phyloP scores from a whole-genome alignment of 371 early-diverging fungal genomes.

The Chytridiales sp. region DNA sequence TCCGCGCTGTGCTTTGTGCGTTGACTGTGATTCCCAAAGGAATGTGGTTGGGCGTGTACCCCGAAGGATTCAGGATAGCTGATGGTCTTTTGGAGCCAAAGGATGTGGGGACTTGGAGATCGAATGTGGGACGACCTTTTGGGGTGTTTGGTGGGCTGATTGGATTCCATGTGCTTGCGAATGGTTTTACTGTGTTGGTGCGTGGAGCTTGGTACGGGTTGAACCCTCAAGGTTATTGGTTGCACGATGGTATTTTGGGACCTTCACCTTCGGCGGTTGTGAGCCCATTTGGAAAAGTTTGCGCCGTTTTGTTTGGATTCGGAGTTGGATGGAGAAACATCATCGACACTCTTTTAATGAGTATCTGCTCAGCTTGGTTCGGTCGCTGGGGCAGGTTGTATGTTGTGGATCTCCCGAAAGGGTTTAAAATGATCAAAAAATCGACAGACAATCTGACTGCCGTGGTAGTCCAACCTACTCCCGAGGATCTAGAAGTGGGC shows the following conservation, averaged over 20 bases:
- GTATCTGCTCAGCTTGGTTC: not conserved
- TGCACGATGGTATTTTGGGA: not conserved
- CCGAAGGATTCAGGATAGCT: not conserved
- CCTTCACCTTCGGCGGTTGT: not conserved
- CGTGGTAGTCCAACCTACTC: too few relatives aligned
- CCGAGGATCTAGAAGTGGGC: too few relatives aligned
- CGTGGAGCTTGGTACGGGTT: not conserved
- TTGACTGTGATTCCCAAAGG: slow-evolving; percentile 5
- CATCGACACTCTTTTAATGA: not conserved
- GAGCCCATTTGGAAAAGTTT: not conserved
- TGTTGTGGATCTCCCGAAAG: not conserved
- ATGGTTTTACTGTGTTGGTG: not conserved
- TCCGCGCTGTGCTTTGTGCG: not conserved
- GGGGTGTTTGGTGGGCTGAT: not conserved
- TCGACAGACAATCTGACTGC: too few relatives aligned
- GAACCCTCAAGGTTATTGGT: not conserved
- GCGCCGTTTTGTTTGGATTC: not conserved
- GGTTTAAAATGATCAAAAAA: too few relatives aligned
- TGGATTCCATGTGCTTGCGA: not conserved
- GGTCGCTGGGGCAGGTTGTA: slow-evolving; percentile 1
- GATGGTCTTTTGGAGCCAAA: not conserved
- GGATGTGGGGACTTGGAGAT: not conserved
- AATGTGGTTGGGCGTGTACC: slow-evolving; percentile 2
- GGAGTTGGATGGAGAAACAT: slow-evolving; percentile 6
- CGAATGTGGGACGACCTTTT: not conserved